These are phyloP conservation scores for Rhododendron simsii DNA, from an alignment of 148 eudicot genomes.

Conservation along the genomic window DNA sequence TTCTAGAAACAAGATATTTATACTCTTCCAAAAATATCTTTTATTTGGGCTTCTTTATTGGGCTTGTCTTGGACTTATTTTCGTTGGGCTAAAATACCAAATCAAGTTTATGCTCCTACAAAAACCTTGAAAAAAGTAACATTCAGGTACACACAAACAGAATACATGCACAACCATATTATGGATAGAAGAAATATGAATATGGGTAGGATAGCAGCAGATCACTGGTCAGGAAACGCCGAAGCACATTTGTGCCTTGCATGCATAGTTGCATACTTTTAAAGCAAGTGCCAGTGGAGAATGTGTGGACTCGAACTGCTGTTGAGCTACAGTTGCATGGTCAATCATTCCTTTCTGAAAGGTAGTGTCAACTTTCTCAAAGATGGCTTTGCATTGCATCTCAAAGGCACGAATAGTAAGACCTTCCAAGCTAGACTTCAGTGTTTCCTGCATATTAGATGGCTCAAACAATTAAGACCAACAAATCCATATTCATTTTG, in stretches of 20 bases:
- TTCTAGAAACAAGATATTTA: too few relatives aligned
- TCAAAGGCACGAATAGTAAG: conserved; percentile 84
- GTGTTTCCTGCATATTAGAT: conserved; percentile 56
- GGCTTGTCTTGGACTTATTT: too few relatives aligned
- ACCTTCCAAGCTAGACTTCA: conserved; percentile 73
- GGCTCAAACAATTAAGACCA: background rate
- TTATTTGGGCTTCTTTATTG: too few relatives aligned
- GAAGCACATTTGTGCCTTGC: background rate
- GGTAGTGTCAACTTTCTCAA: conserved; percentile 86
- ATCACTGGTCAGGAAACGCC: background rate
- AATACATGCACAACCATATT: background rate
- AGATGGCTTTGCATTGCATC: conserved; percentile 86
- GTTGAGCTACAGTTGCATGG: conserved; percentile 56
- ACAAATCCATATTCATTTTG: background rate
- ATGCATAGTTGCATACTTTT: conserved; percentile 42
- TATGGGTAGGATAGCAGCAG: too few relatives aligned
- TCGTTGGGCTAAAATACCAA: too few relatives aligned
- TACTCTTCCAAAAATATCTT: too few relatives aligned
- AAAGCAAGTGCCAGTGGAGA: conserved; percentile 71
- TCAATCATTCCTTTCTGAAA: conserved; percentile 87
- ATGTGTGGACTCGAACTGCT: conserved; percentile 68
- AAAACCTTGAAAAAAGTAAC: background rate
- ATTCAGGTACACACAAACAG: background rate
- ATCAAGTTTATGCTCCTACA: too few relatives aligned
- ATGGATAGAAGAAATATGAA: background rate